Conservation (phyloP, 2,329 filamentous ascomycete species). For the Stagonosporopsis chrysanthemi region DNA sequence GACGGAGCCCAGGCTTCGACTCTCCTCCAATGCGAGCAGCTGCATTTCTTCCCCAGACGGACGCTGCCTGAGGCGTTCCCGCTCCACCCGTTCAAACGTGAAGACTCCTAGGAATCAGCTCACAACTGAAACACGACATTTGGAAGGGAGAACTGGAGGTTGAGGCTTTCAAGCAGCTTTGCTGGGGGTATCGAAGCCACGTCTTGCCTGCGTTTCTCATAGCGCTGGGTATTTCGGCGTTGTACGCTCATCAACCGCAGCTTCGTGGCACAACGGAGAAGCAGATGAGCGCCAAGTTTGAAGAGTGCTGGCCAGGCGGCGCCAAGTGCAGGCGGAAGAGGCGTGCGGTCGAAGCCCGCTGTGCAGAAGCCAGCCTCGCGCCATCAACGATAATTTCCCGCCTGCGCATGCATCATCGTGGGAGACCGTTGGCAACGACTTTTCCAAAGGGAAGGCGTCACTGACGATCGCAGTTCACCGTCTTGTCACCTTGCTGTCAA, state of each 20-base stretch:
- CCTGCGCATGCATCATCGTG: conserved; percentile 9
- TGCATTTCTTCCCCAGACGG: conserved; percentile 16
- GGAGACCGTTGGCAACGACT: conserved; percentile 2
- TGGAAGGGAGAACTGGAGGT: conserved; percentile 5
- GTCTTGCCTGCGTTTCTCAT: conserved; percentile 20
- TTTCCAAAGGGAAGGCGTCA: not conserved
- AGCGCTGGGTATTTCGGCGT: conserved; percentile 1
- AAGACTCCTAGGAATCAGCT: conserved; percentile 23
- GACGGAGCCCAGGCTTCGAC: conserved; percentile 2
- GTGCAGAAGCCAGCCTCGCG: conserved; percentile 11
- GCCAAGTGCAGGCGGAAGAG: conserved; percentile 16
- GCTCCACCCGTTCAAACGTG: conserved; percentile 17
- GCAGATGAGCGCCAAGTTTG: conserved; percentile 9
- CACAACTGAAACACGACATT: conserved; percentile 19
- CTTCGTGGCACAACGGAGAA: conserved; percentile 7
- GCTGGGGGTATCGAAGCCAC: conserved; percentile 4
- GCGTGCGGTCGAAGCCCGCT: conserved; percentile 13
- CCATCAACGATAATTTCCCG: conserved; percentile 13
- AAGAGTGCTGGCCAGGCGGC: conserved; percentile 1
- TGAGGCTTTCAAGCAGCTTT: conserved; percentile 7
- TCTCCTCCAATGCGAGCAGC: conserved; percentile 2
- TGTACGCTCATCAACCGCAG: not conserved
- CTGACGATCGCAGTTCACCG: conserved; percentile 9
- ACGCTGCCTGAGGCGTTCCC: conserved; percentile 17
- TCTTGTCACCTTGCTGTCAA: not conserved